Percentiles rank a stretch among this genome's conserved stretches.
These are phyloP conservation scores for Lipomyces spencermartinsiae DNA, from an alignment of 805 yeast genomes.

Conservation along the genomic window DNA sequence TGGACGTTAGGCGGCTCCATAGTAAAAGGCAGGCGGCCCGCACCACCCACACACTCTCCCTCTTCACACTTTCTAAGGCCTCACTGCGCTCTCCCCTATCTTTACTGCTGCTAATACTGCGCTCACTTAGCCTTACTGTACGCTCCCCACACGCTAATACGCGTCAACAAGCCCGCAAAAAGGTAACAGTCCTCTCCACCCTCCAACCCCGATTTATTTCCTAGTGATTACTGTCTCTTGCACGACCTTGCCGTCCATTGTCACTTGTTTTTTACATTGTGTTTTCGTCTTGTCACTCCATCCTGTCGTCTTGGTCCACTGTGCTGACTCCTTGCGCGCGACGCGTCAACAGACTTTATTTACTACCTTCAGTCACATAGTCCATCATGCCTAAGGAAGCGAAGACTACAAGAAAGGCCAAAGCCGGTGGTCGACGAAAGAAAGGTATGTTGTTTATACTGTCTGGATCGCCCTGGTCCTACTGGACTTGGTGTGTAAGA, in stretches of 20 bases:
- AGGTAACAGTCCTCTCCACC: conserved; percentile 13
- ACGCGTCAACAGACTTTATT: conserved; percentile 18
- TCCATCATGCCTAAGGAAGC: conserved; percentile 38
- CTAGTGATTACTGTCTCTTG: background rate
- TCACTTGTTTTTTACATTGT: background rate
- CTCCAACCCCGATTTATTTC: conserved; percentile 6
- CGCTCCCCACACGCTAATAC: conserved; percentile 4
- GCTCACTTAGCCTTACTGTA: conserved; percentile 8
- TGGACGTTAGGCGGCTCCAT: conserved; percentile 7
- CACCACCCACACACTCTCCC: conserved; percentile 17
- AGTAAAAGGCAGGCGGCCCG: conserved; percentile 28
- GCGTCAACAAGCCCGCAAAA: conserved; percentile 9
- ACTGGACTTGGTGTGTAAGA: background rate
- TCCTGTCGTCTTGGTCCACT: conserved; percentile 3
- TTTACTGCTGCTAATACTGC: background rate
- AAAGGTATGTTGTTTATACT: conserved; percentile 32
- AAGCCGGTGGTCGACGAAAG: conserved; percentile 39
- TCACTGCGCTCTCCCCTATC: conserved; percentile 9
- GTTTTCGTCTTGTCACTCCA: conserved; percentile 9
- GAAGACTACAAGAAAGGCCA: conserved; percentile 35
- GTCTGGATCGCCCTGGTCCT: conserved; percentile 1
- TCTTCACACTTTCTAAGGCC: conserved; percentile 21
- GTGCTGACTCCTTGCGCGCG: conserved; percentile 8
- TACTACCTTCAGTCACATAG: background rate
- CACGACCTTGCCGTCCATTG: background rate